Conservation (phyloP, 352 stramenopile species). For the Phytophthora niederhauseri region DNA sequence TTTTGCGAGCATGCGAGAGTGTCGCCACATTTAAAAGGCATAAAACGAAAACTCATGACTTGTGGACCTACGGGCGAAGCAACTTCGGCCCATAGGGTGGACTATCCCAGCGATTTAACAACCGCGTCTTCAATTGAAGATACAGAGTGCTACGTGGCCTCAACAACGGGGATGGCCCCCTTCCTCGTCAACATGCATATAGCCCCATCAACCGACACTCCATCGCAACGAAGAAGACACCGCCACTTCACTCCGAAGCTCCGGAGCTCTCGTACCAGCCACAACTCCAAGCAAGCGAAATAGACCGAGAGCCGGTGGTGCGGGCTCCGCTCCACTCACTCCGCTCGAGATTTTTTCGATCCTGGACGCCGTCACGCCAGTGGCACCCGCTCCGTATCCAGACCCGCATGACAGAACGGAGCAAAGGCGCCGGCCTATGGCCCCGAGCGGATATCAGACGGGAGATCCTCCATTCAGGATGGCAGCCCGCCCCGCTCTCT, state of each 20-base stretch:
- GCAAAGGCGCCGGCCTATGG: not conserved
- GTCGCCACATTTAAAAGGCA: no score
- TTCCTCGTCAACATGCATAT: not conserved
- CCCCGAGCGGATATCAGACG: slow-evolving; percentile 3
- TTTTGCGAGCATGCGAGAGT: not conserved
- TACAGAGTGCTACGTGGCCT: not conserved
- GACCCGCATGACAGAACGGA: not conserved
- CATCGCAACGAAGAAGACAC: not conserved
- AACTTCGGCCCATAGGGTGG: not conserved
- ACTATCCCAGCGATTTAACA: not conserved
- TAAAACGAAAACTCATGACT: not conserved
- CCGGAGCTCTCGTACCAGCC: not conserved
- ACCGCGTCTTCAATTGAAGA: not conserved
- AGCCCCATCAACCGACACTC: not conserved
- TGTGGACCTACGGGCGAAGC: not conserved
- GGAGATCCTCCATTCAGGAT: slow-evolving; percentile 3
- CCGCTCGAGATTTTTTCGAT: slow-evolving; percentile 6
- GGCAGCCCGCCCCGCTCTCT: not conserved
- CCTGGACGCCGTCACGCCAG: slow-evolving; percentile 1
- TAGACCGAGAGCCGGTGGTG: not conserved
- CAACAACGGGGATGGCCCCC: not conserved
- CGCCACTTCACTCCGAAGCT: not conserved
- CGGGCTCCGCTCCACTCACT: not conserved
- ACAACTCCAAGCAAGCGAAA: not conserved
- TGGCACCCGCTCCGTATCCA: slow-evolving; percentile 1